phyloP scores from a whole-genome alignment of 1,284 basidiomycete genomes.

The Moesziomyces globuligerus region DNA sequence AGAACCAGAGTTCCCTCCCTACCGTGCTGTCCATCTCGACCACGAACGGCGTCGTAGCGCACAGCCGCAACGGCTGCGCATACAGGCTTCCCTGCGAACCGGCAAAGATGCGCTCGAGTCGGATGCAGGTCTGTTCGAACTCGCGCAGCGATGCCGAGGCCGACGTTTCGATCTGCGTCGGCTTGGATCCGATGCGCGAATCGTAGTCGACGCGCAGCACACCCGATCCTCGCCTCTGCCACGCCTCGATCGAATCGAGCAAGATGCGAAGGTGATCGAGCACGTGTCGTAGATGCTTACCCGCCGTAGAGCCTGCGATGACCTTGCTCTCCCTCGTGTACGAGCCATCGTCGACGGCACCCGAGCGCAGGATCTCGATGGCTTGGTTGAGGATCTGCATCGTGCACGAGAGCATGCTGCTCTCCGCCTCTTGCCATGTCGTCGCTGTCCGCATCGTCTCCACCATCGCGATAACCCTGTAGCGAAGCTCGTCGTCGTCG shows the following conservation, averaged over 20 bases:
- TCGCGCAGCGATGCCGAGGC: constrained; percentile 36
- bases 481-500: too few species aligned
- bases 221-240: constrained; percentile 5
- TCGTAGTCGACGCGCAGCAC: constrained; percentile 55
- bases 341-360: constrained; percentile 29
- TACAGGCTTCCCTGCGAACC: constrained; percentile 35
- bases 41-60: constrained; percentile 56
- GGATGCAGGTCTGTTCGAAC: constrained; percentile 34
- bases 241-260: constrained; percentile 42
- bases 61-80: constrained; percentile 32
- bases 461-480: constrained; percentile 3
- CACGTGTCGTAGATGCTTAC: constrained; percentile 59
- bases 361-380: constrained; percentile 36
- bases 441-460: constrained; percentile 13
- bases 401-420: constrained; percentile 47
- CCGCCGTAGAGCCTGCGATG: constrained; percentile 52
- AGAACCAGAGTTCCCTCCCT: constrained; percentile 60
- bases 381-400: constrained; percentile 59
- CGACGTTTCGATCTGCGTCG: constrained; percentile 45
- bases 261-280: constrained; percentile 57
- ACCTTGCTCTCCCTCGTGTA: constrained; percentile 41
- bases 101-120: constrained; percentile 33
- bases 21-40: constrained; percentile 49
- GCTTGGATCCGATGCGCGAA: constrained; percentile 33
- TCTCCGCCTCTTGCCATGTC: constrained; percentile 41